Evolutionary conservation across 305 asterid species (phyloP).

Genomic region (Solanum aculeatissimum): DNA sequence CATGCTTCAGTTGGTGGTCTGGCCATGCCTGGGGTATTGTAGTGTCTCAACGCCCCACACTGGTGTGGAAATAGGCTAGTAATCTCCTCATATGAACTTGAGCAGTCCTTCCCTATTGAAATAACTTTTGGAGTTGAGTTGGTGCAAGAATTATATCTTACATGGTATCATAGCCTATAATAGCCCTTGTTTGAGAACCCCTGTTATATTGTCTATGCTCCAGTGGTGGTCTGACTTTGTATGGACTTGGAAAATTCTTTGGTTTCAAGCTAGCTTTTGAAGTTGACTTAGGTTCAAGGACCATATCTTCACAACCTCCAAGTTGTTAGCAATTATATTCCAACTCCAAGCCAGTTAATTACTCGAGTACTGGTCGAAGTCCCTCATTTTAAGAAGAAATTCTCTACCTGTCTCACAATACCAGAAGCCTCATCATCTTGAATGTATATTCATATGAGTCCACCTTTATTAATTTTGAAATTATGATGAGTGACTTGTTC

Average conservation of each 20-base stretch:
- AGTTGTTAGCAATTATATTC: neutral
- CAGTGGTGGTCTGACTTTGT: neutral
- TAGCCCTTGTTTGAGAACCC: neutral
- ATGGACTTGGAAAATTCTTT: neutral
- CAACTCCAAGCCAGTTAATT: neutral
- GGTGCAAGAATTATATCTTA: neutral
- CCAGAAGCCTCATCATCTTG: neutral
- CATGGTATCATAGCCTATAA: neutral
- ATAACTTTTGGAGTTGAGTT: neutral
- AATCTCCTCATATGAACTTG: neutral
- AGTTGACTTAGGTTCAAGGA: neutral
- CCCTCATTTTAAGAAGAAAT: neutral
- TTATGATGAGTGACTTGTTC: neutral
- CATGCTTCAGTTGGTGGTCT: neutral
- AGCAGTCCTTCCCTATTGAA: neutral
- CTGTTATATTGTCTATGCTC: neutral
- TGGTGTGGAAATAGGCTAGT: neutral
- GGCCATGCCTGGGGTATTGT: neutral
- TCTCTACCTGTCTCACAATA: neutral
- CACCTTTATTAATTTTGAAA: neutral
- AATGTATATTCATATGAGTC: neutral
- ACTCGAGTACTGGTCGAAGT: neutral
- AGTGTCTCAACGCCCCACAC: neutral
- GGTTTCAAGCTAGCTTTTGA: neutral
- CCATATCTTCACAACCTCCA: neutral